Base-by-base conservation (phyloP, 768 basidiomycete species). In the Tricholomella constricta region DNA sequence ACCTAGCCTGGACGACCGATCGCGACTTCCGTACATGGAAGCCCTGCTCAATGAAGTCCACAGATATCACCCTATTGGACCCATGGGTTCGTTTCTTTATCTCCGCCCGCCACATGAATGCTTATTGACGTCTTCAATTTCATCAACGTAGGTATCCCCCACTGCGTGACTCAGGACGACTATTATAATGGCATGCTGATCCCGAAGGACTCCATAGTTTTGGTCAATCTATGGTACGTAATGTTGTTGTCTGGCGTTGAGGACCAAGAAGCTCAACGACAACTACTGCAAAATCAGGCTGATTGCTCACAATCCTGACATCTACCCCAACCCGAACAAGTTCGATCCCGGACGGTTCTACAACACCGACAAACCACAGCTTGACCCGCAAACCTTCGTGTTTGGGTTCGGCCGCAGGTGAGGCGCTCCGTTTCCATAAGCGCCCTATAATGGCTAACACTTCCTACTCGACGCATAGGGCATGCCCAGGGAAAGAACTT, bases 331-430 rank as follows among this genome's bases (percentile, higher is more conserved):
- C 12, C 71, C 74, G 23, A 29, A 56, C 17, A 55, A 52, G n/a
- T 83, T 77, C 60, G 69, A 67, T 7, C 81, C 81, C 7, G 77
- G 73, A 25, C 74, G 81, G 7, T 81, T 75, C 66, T 62, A 81
- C 19, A 46, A 48, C 17, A 58, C 69, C 15, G 69, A 78, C 49
- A 58, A 56, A 34, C 56, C 59, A 6, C 60, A 56, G n/a, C 36
- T 62, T 22, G 60, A 62, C 71, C 81, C 17, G 60, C 67, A 38
- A 55, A 65, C 10, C 52, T 70, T 36, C 10, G 66, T 69, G 2
- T 75, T 72, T 51, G 75, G 74, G 4, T 75, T 74, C 53, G 74
- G 74, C 9, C 62, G 82, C 40, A 65, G 71, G 71, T 72, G 14
- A 52, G 66, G 62, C 72, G 15, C n/a, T 15, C 25, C 11, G 4